Base-by-base conservation (phyloP, 2,329 filamentous ascomycete species). In the Colletotrichum sansevieriae region DNA sequence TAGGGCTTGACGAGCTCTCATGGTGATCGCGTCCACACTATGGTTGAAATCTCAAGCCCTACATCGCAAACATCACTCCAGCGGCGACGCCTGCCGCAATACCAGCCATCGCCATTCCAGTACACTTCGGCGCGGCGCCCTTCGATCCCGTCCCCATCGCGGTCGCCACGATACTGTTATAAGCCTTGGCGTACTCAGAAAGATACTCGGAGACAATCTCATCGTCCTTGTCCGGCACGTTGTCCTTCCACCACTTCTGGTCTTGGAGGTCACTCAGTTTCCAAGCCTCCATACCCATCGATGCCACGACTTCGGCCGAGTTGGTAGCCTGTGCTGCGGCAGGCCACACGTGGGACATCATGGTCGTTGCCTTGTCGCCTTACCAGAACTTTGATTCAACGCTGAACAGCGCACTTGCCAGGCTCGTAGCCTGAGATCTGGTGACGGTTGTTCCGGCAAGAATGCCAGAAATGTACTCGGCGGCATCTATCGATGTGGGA, bases 241-340 rank as follows among this genome's bases (percentile, higher is more conserved):
- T 65, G 2, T 68, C 65, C 29, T 65, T 54, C 60, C 60, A 68
- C 60, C 61, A 68, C 3, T 29, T 15, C 29, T 41, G 25, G 1
- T 64, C 20, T 3, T 33, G 15, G 35, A 44, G 35, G 25, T n/a
- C 20, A 18, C 4, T 3, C 22, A n/a, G 46, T 9, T 29, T 22
- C 55, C 3, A 33, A 54, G 5, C 60, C 44, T 10, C 54, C 29
- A 68, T 43, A 7, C 43, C 60, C 29, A 68, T 57, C 2, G 71
- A 72, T 1, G 66, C 70, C 20, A 71, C 71, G 35, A 70, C 55
- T 20, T 63, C 57, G 20, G 65, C 63, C 20, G 66, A 63, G 57
- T 71, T 49, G 43, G 56, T 64, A 25, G 71, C 70, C 25, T 62
- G 62, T 43, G 71, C 71, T 37, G 66, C 71, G 35, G 70, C 71